These are phyloP conservation scores for Ligustrum vulgare DNA, from an alignment of 257 asterid species.

Conservation along the genomic window DNA sequence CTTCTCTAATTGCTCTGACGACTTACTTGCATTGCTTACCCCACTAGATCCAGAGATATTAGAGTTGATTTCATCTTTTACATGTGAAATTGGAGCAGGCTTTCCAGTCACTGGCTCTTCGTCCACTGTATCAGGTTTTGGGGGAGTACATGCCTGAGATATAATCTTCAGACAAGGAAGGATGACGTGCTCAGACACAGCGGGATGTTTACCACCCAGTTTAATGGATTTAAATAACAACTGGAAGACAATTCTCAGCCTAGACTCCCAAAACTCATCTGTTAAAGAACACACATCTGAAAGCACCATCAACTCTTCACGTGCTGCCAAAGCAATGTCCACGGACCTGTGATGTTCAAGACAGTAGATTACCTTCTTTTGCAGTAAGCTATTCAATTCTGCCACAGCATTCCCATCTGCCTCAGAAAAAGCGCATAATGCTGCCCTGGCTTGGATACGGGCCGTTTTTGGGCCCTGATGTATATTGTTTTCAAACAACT, in stretches of 20 bases:
- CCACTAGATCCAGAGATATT: conserved; percentile 60
- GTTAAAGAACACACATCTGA: conserved; percentile 93
- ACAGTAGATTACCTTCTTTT: conserved; percentile 87
- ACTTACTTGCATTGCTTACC: conserved; percentile 48
- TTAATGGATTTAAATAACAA: conserved; percentile 90
- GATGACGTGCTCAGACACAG: conserved; percentile 93
- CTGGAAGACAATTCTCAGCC: conserved; percentile 89
- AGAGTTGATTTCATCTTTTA: conserved; percentile 60
- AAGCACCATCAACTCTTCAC: conserved; percentile 89
- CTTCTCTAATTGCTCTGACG: conserved; percentile 59
- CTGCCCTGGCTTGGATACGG: conserved; percentile 98
- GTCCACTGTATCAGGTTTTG: conserved; percentile 84
- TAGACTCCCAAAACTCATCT: conserved; percentile 98
- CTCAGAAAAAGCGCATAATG: conserved; percentile 97
- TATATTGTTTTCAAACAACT: conserved; percentile 94
- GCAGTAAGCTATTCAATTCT: conserved; percentile 82
- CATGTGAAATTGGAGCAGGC: conserved; percentile 50
- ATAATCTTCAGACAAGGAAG: conserved; percentile 94
- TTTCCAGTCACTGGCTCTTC: conserved; percentile 72
- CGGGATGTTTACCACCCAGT: conserved; percentile 98
- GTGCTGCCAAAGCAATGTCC: conserved; percentile 91
- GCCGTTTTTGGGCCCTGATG: conserved; percentile 99
- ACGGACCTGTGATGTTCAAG: conserved; percentile 99
- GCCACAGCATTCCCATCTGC: conserved; percentile 84
- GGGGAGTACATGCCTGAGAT: conserved; percentile 96